These are phyloP conservation scores for Metarhizium album DNA, from an alignment of 2,329 filamentous ascomycete species.

Conservation along the genomic window DNA sequence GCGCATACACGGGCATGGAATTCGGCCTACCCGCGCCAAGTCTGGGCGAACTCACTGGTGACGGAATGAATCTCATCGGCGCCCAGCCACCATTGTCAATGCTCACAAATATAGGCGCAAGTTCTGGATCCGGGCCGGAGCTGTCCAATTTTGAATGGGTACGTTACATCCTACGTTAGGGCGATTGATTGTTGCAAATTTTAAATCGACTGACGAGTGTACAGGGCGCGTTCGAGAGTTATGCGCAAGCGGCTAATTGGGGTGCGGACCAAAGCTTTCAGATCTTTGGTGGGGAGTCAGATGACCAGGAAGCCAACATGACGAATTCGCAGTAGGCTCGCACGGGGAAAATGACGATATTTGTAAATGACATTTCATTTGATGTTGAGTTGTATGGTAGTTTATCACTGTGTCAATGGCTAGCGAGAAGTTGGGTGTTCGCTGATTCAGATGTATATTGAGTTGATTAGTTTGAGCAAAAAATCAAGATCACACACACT, in stretches of 20 bases:
- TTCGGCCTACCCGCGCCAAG: constrained; percentile 24
- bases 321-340: constrained; percentile 11
- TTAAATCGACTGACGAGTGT: neutral
- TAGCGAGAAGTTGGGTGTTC: too few species aligned
- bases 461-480: neutral
- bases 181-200: neutral
- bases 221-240: constrained; percentile 47
- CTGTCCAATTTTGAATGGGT: constrained; percentile 50
- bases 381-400: too few species aligned
- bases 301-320: constrained; percentile 15
- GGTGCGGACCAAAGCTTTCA: constrained; percentile 41
- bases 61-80: constrained; percentile 15
- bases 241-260: constrained; percentile 42
- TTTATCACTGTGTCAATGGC: too few species aligned
- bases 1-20: constrained; percentile 33
- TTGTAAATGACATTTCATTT: neutral
- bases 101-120: constrained; percentile 33
- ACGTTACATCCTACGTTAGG: constrained; percentile 15
- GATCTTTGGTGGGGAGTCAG: constrained; percentile 30
- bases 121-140: constrained; percentile 24
- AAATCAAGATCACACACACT: neutral
- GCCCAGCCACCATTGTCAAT: constrained; percentile 39
- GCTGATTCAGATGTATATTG: neutral
- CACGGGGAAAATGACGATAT: neutral
- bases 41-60: constrained; percentile 20